Percentiles rank a stretch among this genome's conserved stretches.
These are phyloP conservation scores for Marasmius tenuissimus DNA, from an alignment of 1,284 basidiomycete genomes.

Conservation along the genomic window DNA sequence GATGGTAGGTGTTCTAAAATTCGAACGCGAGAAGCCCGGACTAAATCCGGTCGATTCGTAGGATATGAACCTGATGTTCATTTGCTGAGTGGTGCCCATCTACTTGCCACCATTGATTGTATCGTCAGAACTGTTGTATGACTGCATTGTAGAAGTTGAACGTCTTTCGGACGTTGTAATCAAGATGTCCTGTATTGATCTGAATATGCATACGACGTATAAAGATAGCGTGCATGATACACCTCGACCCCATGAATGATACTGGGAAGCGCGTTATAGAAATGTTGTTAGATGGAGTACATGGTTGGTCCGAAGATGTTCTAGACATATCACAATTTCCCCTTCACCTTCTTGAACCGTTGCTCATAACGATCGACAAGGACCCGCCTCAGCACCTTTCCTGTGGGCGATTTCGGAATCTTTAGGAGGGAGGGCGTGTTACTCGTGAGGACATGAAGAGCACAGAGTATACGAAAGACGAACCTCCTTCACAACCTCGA, in stretches of 20 bases:
- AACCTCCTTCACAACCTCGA: conserved; percentile 62
- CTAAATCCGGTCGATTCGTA: conserved; percentile 18
- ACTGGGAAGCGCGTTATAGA: no score
- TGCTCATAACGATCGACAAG: conserved; percentile 59
- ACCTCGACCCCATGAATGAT: no score
- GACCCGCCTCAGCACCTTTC: conserved; percentile 61
- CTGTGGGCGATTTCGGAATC: conserved; percentile 65
- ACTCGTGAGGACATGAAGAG: no score
- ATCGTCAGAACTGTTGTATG: no score
- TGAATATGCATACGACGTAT: no score
- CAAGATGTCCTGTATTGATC: no score
- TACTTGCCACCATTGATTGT: no score
- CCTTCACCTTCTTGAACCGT: conserved; percentile 22
- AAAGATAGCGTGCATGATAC: no score
- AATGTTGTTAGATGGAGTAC: no score
- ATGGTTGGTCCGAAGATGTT: no score
- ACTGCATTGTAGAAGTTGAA: no score
- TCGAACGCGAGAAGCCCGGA: conserved; percentile 1
- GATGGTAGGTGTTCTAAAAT: conserved; percentile 48
- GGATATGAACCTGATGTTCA: conserved; percentile 59
- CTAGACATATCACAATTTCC: conserved; percentile 27
- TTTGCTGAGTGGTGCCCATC: conserved; percentile 34
- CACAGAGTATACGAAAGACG: conserved; percentile 14
- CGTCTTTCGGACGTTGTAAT: no score
- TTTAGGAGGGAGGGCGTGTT: not conserved